These are phyloP conservation scores for Metschnikowia reukaufii DNA, from an alignment of 805 yeast species.

Conservation along the genomic window DNA sequence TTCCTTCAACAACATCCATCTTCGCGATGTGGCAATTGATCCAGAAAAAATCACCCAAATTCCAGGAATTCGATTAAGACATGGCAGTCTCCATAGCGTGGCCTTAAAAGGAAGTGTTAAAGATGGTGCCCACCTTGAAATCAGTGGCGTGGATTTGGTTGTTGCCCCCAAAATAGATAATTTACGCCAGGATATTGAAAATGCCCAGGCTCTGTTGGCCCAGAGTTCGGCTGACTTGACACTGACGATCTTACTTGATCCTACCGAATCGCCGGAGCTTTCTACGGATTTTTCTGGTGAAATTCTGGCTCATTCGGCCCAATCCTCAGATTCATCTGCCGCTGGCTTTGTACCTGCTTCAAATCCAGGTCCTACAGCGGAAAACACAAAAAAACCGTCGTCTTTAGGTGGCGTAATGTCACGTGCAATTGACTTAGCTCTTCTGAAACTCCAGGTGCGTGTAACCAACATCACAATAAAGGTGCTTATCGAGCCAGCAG, in stretches of 20 bases:
- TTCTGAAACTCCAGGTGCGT: slow-evolving; percentile 57
- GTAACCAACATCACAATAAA: slow-evolving; percentile 48
- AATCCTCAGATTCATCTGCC: no score
- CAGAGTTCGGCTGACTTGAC: slow-evolving; percentile 78
- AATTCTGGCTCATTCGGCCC: not conserved
- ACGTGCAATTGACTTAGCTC: slow-evolving; percentile 64
- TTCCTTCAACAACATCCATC: slow-evolving; percentile 54
- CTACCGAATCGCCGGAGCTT: not conserved
- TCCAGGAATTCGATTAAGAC: slow-evolving; percentile 63
- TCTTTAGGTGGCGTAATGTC: slow-evolving; percentile 58
- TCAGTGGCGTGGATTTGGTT: slow-evolving; percentile 51
- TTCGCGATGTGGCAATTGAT: slow-evolving; percentile 66
- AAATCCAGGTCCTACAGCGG: slow-evolving; percentile 3
- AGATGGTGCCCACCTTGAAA: slow-evolving; percentile 68
- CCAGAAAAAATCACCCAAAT: slow-evolving; percentile 63
- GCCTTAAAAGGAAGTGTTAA: slow-evolving; percentile 61
- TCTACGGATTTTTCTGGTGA: not conserved
- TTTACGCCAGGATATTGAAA: slow-evolving; percentile 27
- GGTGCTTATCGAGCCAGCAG: slow-evolving; percentile 46
- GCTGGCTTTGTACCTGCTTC: not conserved
- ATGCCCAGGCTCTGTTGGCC: slow-evolving; percentile 53
- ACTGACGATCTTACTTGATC: slow-evolving; percentile 47
- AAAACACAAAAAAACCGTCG: slow-evolving; percentile 23
- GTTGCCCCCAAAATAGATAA: slow-evolving; percentile 37
- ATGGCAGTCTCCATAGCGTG: slow-evolving; percentile 58